Evolutionary conservation across 805 yeast species (phyloP).

Genomic region (Starmerella tilneyi): DNA sequence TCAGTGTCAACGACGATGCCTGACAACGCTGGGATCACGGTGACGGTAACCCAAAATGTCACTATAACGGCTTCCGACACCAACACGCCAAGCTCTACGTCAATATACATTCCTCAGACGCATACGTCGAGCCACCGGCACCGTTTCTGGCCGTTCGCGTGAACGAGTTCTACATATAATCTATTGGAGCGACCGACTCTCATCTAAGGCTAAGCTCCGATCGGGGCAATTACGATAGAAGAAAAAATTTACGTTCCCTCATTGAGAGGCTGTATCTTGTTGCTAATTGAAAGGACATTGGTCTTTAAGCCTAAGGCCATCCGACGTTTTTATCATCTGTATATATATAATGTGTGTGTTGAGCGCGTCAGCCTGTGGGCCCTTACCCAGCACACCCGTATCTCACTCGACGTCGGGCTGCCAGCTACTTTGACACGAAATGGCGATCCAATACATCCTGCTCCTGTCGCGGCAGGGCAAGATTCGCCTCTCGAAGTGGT

Average conservation of each 20-base stretch:
- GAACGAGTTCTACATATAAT: neutral
- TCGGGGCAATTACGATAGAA: no score
- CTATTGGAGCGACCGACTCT: neutral
- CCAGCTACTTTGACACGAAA: slow-evolving; percentile 24
- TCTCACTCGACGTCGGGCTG: neutral
- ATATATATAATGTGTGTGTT: no score
- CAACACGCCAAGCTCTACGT: neutral
- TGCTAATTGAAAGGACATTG: no score
- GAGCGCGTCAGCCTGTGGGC: no score
- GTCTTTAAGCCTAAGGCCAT: no score
- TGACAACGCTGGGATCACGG: neutral
- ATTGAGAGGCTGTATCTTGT: no score
- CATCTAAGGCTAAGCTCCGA: no score
- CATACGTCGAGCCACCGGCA: slow-evolving; percentile 1
- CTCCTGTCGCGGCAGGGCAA: slow-evolving; percentile 91
- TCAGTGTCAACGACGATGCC: neutral
- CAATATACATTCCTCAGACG: slow-evolving; percentile 1
- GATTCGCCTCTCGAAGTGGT: slow-evolving; percentile 90
- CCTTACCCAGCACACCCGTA: no score
- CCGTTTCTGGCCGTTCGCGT: slow-evolving; percentile 1
- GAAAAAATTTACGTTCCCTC: no score
- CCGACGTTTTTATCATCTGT: no score
- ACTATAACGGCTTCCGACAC: neutral
- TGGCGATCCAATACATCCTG: slow-evolving; percentile 72
- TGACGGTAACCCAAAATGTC: slow-evolving; percentile 7